Conservation (phyloP, 768 basidiomycete genomes). For the Pleurotus tuoliensis region DNA sequence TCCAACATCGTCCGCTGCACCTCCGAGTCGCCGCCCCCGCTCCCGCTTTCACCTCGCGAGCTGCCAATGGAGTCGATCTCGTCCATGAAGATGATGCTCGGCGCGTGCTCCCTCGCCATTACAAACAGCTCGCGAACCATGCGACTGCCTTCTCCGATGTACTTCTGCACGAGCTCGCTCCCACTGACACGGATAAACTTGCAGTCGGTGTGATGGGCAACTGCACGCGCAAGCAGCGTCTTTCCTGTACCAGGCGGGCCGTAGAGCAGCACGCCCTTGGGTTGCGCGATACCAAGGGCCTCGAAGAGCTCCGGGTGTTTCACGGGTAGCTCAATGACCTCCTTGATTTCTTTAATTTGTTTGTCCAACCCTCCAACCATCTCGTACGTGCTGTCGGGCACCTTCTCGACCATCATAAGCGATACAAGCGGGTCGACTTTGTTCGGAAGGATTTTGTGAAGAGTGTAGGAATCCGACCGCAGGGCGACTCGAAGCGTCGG, state of each 20-base stretch:
- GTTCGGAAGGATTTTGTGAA: constrained; percentile 95
- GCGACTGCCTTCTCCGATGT: constrained; percentile 95
- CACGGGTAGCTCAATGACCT: constrained; percentile 83
- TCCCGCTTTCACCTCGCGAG: constrained; percentile 88
- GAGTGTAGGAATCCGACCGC: constrained; percentile 92
- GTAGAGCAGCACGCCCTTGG: constrained; percentile 93
- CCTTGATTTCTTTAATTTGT: constrained; percentile 96
- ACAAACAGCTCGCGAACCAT: constrained; percentile 98
- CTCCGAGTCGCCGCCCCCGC: constrained; percentile 84
- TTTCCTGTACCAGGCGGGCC: constrained; percentile 97
- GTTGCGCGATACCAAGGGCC: constrained; percentile 92
- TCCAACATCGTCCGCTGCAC: constrained; percentile 92
- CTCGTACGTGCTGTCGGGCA: constrained; percentile 98
- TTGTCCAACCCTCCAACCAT: constrained; percentile 99
- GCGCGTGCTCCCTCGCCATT: constrained; percentile 97
- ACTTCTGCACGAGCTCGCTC: constrained; percentile 94
- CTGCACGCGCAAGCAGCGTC: constrained; percentile 90
- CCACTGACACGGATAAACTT: constrained; percentile 96
- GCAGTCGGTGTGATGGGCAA: constrained; percentile 97
- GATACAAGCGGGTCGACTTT: constrained; percentile 98
- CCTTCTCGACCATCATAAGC: constrained; percentile 99
- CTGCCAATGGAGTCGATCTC: constrained; percentile 98
- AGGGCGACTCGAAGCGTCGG: constrained; percentile 93
- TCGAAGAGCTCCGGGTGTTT: constrained; percentile 98
- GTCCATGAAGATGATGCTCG: constrained; percentile 99